Evolutionary conservation across 495 filamentous ascomycete species (phyloP).

Genomic region (Tuber microsphaerosporum): DNA sequence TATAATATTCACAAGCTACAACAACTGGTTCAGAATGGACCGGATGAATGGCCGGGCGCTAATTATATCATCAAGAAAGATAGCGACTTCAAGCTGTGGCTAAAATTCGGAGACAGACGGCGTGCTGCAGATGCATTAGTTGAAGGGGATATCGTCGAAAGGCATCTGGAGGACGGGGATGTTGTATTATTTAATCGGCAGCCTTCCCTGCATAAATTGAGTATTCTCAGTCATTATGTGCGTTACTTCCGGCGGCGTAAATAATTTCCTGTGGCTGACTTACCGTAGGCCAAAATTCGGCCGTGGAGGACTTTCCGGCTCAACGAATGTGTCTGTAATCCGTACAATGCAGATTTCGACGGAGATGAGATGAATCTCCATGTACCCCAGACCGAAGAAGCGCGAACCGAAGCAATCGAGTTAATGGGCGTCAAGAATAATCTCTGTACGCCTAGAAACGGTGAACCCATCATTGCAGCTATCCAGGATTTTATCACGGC

Average conservation of each 20-base stretch:
- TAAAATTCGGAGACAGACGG: conserved; percentile 66
- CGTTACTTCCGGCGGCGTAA: conserved; percentile 2
- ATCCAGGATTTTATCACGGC: conserved; percentile 99
- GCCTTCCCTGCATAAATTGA: conserved; percentile 94
- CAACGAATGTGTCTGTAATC: conserved; percentile 96
- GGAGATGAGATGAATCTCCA: conserved; percentile 99
- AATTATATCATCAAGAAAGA: conserved; percentile 71
- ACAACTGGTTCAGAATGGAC: conserved; percentile 62
- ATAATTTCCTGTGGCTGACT: conserved; percentile 11
- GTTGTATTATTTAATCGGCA: conserved; percentile 98
- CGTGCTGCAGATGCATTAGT: conserved; percentile 62
- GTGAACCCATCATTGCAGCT: conserved; percentile 94
- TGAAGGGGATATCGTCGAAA: conserved; percentile 82
- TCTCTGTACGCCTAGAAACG: conserved; percentile 88
- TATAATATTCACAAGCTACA: conserved; percentile 79
- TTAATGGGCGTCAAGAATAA: conserved; percentile 99
- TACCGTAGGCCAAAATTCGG: conserved; percentile 58
- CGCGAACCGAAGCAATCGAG: conserved; percentile 86
- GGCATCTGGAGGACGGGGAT: conserved; percentile 91
- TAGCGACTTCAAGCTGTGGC: conserved; percentile 58
- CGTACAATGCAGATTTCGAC: conserved; percentile 99
- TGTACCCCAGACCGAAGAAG: conserved; percentile 96
- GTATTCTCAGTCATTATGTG: conserved; percentile 87
- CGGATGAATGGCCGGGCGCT: conserved; percentile 74
- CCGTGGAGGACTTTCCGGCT: conserved; percentile 94